Base-by-base conservation (phyloP, 2,329 filamentous ascomycete genomes). In the Didymella pinodella region DNA sequence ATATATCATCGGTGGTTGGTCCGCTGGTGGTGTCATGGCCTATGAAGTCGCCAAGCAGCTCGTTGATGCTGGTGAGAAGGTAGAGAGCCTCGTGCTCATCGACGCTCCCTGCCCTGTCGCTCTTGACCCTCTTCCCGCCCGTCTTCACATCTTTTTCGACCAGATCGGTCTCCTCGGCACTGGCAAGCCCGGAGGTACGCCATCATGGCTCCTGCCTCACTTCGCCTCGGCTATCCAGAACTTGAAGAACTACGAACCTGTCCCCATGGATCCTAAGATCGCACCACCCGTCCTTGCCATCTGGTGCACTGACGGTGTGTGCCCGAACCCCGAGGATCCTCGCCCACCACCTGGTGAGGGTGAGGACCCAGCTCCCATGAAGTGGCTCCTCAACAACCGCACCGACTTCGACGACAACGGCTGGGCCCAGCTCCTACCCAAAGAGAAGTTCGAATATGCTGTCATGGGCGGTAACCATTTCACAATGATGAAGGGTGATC, bases 401-500 rank as follows among this genome's bases (percentile, higher is more conserved):
- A 86, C 84, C 4, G 88, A 91, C 75, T 92, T 92, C 73, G 84
- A 84, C 2, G 83, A 87, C 57, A 90, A 91, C 72, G 83, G 87
- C 20, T 91, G 88, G 88, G 87, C 87, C 28, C 85, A 89, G 74
- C 87, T 87, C 41, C 77, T 90, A 38, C 85, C 87, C 51, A 71
- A 79, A 48, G 77, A 83, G 53, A 89, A 87, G 76, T 88, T 90
- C 78, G 80, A 81, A 48, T 88, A 84, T 64, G 83, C 83, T 54
- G 86, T 89, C 69, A 89, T 90, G 86, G 85, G 85, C 16, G 89
- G 88, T 2, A 90, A 91, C 69, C 89, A 91, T 77, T 91, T 92
- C 78, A 86, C 84, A 20, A 91, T 91, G 88, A 91, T 92, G 88
- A 86, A 89, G 74, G 87, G 86, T 61, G 77, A 79, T 50, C 72